Evolutionary conservation across 2,329 filamentous ascomycete genomes (phyloP), one percentile per base, ranked within the genome.

Genomic region (Pyrenophora seminiperda): DNA sequence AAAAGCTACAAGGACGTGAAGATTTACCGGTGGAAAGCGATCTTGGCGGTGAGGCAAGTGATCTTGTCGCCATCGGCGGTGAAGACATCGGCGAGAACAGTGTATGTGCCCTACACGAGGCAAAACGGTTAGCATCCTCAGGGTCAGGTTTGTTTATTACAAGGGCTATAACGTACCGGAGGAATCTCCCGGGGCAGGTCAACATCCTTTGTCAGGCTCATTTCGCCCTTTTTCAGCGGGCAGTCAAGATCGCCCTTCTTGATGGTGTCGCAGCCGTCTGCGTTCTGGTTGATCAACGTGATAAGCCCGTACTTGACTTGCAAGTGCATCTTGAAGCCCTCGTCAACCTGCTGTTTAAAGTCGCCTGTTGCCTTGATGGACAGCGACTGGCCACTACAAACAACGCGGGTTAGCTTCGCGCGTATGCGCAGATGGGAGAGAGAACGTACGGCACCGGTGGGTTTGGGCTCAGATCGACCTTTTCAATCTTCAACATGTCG

Each of bases 291-390:
- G 74, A 99, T 85, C 58, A 99, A 83, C 47, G 86, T 89, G 74
- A 99, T 97, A 60, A 96, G 81, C 53, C 93, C 93, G 74, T 96
- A 97, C 78, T 96, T 97, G 76, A 99, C 93, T 61, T 86, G 83
- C 32, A 99, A 74, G 39, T 87, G 80, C 56, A 97, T 88, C 65
- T 89, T 90, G 53, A 93, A 90, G 50, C 91, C 93, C 50, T 91
- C 73, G 47, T 85, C 82, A 58, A 99, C 85, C 42, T 81, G 76
- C 67, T 95, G 76, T 62, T 81, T 82, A 58, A 97, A 82, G n/a
- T 78, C 83, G 49, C 93, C 94, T 24, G 77, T 80, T 38, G 92
- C 94, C 58, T 84, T 84, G 77, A 99, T 96, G 51, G 81, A 79
- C 45, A 99, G 86, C 15, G 83, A 83, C 64, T 85, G 62, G 65